Base-by-base conservation (phyloP, 2,329 filamentous ascomycete species). In the Pseudocercospora vitis region DNA sequence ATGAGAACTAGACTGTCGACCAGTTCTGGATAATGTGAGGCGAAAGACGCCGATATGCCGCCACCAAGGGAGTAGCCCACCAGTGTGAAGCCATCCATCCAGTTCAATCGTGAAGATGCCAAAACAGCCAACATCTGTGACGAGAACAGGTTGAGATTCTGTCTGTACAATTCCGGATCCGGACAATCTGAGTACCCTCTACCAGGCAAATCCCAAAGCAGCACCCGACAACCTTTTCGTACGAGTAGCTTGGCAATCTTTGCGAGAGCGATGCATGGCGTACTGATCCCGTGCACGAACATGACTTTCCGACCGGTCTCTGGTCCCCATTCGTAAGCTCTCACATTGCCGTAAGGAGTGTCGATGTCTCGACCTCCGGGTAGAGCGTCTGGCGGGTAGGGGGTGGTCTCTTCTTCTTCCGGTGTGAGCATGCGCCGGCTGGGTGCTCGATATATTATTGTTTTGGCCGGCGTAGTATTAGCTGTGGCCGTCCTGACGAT, bases 21-120 rank as follows among this genome's bases (percentile, higher is more conserved):
- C 52, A 92, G 75, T 44, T 81, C 71, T 0, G 87, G 82, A 64
- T 89, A 88, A 65, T 83, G 83, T 1, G 81, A 78, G 1, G 87
- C 81, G 66, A 94, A 92, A 16, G 83, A 78, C 7, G 83, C 84
- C 1, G 81, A 79, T 33, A 95, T 80, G 11, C 86, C 87, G 29
- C 89, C 90, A 40, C 90, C 89, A 0, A 95, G 77, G 0, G 87
- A 91, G 70, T 94, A 95, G 1, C 89, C 90, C 3, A 91, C 73
- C 4, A 95, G 73, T 56, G 84, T 82, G 69, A 94, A 92, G 48
- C 76, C 78, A 37, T 69, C 64, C 11, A 67, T 46, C 87, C 87
- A 91, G 11, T 82, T 62, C 2, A 92, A 73, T 0, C 82, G 77
- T 1, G 87, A 91, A 1, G 87, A 90, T 21, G 82, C 78, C 8